These are phyloP conservation scores for Aspergillus uvarum DNA, from an alignment of 2,329 filamentous ascomycete species.

Conservation along the genomic window DNA sequence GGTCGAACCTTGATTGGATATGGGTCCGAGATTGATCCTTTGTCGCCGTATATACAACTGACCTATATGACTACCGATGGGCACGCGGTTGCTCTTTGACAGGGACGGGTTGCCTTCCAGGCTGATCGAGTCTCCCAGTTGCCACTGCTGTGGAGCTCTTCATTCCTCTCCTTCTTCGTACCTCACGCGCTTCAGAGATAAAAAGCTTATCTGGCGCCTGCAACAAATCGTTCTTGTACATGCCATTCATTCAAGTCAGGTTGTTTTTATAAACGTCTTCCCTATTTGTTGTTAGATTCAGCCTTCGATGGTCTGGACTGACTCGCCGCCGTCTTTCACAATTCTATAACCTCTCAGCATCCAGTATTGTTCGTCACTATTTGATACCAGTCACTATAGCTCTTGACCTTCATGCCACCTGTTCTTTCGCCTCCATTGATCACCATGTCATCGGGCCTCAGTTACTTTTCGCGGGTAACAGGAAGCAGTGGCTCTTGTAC, in stretches of 20 bases:
- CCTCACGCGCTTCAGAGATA: conserved; percentile 15
- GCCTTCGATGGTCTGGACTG: conserved; percentile 7
- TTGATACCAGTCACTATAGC: conserved; percentile 10
- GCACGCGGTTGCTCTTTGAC: conserved; percentile 16
- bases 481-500: conserved; percentile 31
- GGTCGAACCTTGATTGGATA: conserved; percentile 13
- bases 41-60: conserved; percentile 19
- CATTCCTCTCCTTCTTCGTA: conserved; percentile 14
- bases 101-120: conserved; percentile 13
- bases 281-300: conserved; percentile 6
- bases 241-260: background rate
- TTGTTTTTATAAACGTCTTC: conserved; percentile 9
- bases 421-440: conserved; percentile 30
- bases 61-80: conserved; percentile 16
- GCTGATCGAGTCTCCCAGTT: conserved; percentile 9
- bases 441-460: conserved; percentile 32
- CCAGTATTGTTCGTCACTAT: conserved; percentile 7
- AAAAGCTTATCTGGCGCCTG: conserved; percentile 21
- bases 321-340: background rate
- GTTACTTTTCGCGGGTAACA: conserved; percentile 31
- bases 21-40: conserved; percentile 11
- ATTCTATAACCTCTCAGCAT: background rate
- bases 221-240: background rate
- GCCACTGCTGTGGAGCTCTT: conserved; percentile 17
- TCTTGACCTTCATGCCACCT: conserved; percentile 32